phyloP scores from a whole-genome alignment of 345 rosid species.

The Pugionium cornutum region DNA sequence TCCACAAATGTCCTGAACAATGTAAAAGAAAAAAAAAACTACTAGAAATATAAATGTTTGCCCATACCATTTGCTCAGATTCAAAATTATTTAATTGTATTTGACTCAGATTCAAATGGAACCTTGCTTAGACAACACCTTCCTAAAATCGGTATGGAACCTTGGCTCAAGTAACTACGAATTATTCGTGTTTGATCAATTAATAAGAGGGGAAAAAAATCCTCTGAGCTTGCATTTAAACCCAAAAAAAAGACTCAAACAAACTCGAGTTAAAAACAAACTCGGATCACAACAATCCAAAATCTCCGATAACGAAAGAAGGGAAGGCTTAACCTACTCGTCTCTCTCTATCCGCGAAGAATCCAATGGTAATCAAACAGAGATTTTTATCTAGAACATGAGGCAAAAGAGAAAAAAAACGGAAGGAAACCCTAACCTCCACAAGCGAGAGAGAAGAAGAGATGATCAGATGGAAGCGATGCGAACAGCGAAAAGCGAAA shows the following conservation, averaged over 20 bases:
- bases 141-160: background rate
- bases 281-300: conserved; percentile 34
- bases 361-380: conserved; percentile 6
- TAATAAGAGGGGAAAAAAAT: background rate
- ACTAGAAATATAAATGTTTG: background rate
- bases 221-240: background rate
- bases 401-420: background rate
- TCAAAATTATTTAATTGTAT: background rate
- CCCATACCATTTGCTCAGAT: background rate
- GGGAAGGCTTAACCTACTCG: background rate
- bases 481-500: background rate
- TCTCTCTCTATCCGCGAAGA: background rate
- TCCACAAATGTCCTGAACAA: conserved; percentile 4
- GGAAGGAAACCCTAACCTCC: conserved; percentile 31
- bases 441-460: conserved; percentile 26
- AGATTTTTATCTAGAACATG: background rate
- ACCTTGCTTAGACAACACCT: conserved; percentile 1
- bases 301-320: conserved; percentile 3
- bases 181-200: no score
- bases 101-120: conserved; percentile 4
- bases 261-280: background rate
- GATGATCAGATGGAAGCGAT: conserved; percentile 23
- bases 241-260: background rate
- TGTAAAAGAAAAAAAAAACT: background rate
- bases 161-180: no score